Conservation (phyloP, 2,329 filamentous ascomycete genomes). For the Amauroascus niger region DNA sequence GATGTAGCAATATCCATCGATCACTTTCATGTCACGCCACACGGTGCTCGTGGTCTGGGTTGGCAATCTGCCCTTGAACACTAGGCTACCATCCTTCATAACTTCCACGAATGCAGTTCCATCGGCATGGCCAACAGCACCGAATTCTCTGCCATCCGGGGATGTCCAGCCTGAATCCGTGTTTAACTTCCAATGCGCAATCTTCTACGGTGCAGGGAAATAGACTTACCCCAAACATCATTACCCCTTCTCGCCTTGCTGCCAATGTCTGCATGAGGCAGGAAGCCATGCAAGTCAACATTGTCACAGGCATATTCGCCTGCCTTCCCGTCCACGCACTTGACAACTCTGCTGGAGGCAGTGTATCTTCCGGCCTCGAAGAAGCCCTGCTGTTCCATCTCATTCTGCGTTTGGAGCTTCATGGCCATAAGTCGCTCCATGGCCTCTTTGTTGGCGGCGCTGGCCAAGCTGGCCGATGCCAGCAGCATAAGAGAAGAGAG, state of each 20-base stretch:
- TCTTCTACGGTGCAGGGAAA: background rate
- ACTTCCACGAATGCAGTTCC: slow-evolving; percentile 46
- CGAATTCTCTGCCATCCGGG: slow-evolving; percentile 42
- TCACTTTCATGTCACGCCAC: slow-evolving; percentile 33
- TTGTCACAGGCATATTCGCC: slow-evolving; percentile 33
- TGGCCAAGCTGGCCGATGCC: slow-evolving; percentile 13
- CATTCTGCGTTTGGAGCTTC: slow-evolving; percentile 15
- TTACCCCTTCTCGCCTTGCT: slow-evolving; percentile 32
- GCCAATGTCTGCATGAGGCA: slow-evolving; percentile 33
- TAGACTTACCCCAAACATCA: slow-evolving; percentile 28
- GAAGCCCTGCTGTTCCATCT: slow-evolving; percentile 9
- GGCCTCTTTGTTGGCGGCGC: slow-evolving; percentile 6
- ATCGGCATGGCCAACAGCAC: slow-evolving; percentile 42
- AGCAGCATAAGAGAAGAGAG: slow-evolving; percentile 11
- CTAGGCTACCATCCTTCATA: slow-evolving; percentile 36
- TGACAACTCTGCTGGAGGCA: background rate
- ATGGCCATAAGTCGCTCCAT: slow-evolving; percentile 19
- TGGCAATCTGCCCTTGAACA: slow-evolving; percentile 41
- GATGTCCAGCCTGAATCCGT: slow-evolving; percentile 38
- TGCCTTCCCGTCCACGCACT: slow-evolving; percentile 28
- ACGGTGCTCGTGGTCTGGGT: slow-evolving; percentile 31
- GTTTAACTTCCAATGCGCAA: background rate
- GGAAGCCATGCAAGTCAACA: slow-evolving; percentile 33
- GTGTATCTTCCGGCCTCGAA: slow-evolving; percentile 13
- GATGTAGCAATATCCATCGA: slow-evolving; percentile 22